Evolutionary conservation across 768 basidiomycete species (phyloP), one percentile per base, ranked within the genome.

Genomic region (Russula sp.): DNA sequence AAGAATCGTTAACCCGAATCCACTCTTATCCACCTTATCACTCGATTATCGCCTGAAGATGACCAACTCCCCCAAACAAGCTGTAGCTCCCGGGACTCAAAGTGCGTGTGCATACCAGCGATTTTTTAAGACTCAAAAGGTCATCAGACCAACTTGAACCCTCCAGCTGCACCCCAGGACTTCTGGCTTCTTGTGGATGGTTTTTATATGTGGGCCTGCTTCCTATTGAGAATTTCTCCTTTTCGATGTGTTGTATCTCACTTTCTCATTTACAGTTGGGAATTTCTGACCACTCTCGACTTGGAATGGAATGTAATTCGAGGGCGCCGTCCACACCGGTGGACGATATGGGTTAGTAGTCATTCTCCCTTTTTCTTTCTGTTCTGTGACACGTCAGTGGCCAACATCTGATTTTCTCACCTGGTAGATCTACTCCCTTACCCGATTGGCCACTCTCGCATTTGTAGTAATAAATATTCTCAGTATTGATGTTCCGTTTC

Each of bases 261-360:
- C 5, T 50, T 13, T 7, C 2, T 9, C n/a, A 16, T 14, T 58
- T 16, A 9, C 5, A 58, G 57, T 5, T 58, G 57, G 54, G 54
- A 55, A 8, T 55, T 24, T 22, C 3, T 55, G 5, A 55, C 8
- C 0, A 26, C 36, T 9, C 54, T 55, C 24, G 34, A 36, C 5
- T 55, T 24, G 6, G 34, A 38, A 6, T 24, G 22, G n/a, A 24
- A 32, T 18, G 14, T 57, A 26, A 32, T 62, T 30, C 46, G 34
- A 26, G 48, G 48, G 11, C 55, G 13, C 18, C 62, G 56, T 11
- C 56, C 49, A 5, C 44, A 57, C 40, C 28, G 40, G 22, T 57
- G 62, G 62, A 20, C 62, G 20, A 63, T 63, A 63, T 63, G 56
- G 62, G 62, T 63, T 10, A 2, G 62, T 63, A 2, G 2, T 26